Percentiles rank a stretch among this genome's conserved stretches.
These are phyloP conservation scores for Plasmodium billcollinsi DNA, from an alignment of 169 alveolate species.

Conservation along the genomic window DNA sequence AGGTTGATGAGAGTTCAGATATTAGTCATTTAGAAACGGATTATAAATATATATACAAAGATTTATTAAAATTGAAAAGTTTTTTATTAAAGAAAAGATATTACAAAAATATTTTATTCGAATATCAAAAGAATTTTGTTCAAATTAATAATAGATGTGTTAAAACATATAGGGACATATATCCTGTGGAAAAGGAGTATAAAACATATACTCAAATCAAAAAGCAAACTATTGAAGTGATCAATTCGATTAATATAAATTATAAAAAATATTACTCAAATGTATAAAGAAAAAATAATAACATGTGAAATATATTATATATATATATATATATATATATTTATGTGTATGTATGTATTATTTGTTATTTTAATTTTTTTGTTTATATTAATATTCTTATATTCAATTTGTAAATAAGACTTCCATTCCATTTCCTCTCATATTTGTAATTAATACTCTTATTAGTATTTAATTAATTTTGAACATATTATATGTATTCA, in stretches of 20 bases:
- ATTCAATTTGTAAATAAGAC: neutral
- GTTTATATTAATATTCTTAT: neutral
- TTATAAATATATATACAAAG: conserved; percentile 61
- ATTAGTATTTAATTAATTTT: too few species aligned
- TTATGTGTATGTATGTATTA: neutral
- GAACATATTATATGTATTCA: too few species aligned
- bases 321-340: neutral
- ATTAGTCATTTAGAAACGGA: conserved; percentile 66
- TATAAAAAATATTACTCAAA: conserved; percentile 54
- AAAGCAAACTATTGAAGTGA: conserved; percentile 58
- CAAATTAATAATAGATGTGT: conserved; percentile 71
- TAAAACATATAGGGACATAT: conserved; percentile 72
- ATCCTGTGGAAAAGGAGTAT: conserved; percentile 76
- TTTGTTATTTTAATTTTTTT: conserved; percentile 6
- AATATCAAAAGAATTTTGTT: conserved; percentile 63
- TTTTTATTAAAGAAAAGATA: conserved; percentile 55
- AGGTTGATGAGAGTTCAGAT: conserved; percentile 53
- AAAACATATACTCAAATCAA: conserved; percentile 71
- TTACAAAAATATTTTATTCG: conserved; percentile 66
- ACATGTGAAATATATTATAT: too few species aligned
- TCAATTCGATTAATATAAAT: conserved; percentile 30
- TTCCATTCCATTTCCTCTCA: neutral
- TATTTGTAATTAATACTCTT: too few species aligned
- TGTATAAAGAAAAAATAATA: neutral
- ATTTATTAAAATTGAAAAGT: conserved; percentile 63